Evolutionary conservation across 345 rosid species (phyloP), one percentile per base, ranked within the genome.

Genomic region (Fremontodendron californicum): DNA sequence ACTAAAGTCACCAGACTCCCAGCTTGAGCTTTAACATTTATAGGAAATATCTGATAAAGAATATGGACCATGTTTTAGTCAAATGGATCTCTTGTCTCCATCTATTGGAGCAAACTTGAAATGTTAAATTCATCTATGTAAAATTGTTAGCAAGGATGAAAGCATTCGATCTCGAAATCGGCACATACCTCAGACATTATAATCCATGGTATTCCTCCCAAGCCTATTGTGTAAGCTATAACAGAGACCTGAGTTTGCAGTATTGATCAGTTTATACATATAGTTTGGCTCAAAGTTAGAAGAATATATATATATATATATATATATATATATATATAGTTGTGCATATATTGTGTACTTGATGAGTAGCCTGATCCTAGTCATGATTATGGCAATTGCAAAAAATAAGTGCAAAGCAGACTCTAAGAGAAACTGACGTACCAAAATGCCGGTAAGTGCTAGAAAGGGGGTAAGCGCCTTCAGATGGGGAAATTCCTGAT

Each of bases 141-240:
- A 10, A 27, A 27, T 0, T 27, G 63, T 10, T 37, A 37, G 27
- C 29, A 39, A n/a, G 9, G 45, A 2, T 9, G 46, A 39, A n/a
- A 58, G 29, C 52, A 23, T 60, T 61, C 18, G 23, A 37, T 54
- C 12, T 54, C 23, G 5, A 29, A 25, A n/a, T 29, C n/a, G 18
- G n/a, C 29, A 70, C 19, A 35, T 82, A 85, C 85, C 85, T 85
- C 85, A 12, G 87, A 82, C 84, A 85, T 76, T 71, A 85, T 81
- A 61, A 84, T 78, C 87, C 87, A 84, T 9, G 87, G 87, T 29
- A 84, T 68, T 40, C 87, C 87, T 75, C 80, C 83, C 43, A 85
- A 4, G 63, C 87, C 87, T 33, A 85, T 39, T 29, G 85, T 79
- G 73, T 21, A 78, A 62, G 62, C 58, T 16, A 73, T 79, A 42